Base-by-base conservation (phyloP, 352 stramenopile species). In the Thalassiosira mediterranea region DNA sequence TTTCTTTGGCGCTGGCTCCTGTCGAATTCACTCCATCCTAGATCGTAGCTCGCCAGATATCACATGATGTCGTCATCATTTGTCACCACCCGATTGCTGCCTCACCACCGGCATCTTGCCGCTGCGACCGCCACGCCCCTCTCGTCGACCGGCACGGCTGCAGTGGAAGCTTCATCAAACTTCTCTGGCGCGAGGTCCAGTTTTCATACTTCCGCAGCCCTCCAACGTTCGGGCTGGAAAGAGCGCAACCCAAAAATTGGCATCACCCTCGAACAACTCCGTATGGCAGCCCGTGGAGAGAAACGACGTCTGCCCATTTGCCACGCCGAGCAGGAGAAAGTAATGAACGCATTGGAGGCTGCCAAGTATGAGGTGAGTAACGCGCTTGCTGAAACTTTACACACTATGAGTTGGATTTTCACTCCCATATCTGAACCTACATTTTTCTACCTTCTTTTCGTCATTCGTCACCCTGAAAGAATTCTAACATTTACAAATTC, bases 271-370 rank as follows among this genome's bases (percentile, higher is more conserved):
- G 31, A 81, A 46, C 72, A 81, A 65, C 46, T 81, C 11, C 72
- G 72, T 26, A 81, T 81, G 72, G 72, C 72, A 13, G 65, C 64
- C 32, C 68, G 72, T 28, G 46, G 40, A 51, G 17, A 51, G 15
- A 52, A 59, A 29, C 26, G 64, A 5, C 34, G 65, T 37, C 17
- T 60, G 37, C 72, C 72, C 26, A 81, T 81, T 51, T 81, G 72
- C 47, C 64, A 81, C 52, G 72, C 75, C 31, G 25, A 81, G 46
- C 64, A 76, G 23, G 59, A 71, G 54, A 81, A 76, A 40, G 56
- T 81, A 38, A 76, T 81, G 72, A 81, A 81, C 52, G 29, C 72
- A 17, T 68, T 81, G 65, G 64, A 81, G 66, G 72, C 65, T 61
- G 72, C 72, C 17, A 81, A 81, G 10, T 81, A 73, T 65, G 72